phyloP scores from a whole-genome alignment of 305 asterid genomes.

The Fraxinus floribunda region DNA sequence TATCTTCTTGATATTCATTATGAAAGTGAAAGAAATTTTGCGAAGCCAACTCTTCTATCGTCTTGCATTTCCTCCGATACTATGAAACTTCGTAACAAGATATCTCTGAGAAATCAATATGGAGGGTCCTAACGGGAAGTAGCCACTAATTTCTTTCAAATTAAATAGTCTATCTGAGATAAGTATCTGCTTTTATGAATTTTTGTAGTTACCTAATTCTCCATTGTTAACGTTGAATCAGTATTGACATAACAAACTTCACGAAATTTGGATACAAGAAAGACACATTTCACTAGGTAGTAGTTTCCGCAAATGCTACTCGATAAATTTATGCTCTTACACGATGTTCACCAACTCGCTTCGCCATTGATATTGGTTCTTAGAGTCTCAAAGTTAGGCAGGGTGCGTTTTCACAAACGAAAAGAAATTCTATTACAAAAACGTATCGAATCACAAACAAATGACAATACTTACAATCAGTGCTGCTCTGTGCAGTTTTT shows the following conservation, averaged over 20 bases:
- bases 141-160: neutral
- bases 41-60: neutral
- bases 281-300: neutral
- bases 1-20: neutral
- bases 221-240: neutral
- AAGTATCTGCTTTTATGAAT: neutral
- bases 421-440: constrained; percentile 7
- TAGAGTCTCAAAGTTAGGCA: neutral
- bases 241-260: neutral
- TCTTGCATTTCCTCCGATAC: neutral
- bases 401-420: neutral
- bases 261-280: neutral
- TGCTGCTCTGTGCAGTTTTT: constrained; percentile 17
- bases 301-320: neutral
- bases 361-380: too few relatives aligned
- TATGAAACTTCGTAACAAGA: too few relatives aligned
- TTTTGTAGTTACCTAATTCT: neutral
- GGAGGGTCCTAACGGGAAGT: too few relatives aligned
- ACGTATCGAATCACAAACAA: constrained; percentile 37
- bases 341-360: too few relatives aligned
- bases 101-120: too few relatives aligned
- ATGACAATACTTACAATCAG: constrained; percentile 36
- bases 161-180: neutral
- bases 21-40: neutral
- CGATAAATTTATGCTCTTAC: neutral